Base-by-base conservation (phyloP, 345 rosid species). In the Eucalyptus caleyi region DNA sequence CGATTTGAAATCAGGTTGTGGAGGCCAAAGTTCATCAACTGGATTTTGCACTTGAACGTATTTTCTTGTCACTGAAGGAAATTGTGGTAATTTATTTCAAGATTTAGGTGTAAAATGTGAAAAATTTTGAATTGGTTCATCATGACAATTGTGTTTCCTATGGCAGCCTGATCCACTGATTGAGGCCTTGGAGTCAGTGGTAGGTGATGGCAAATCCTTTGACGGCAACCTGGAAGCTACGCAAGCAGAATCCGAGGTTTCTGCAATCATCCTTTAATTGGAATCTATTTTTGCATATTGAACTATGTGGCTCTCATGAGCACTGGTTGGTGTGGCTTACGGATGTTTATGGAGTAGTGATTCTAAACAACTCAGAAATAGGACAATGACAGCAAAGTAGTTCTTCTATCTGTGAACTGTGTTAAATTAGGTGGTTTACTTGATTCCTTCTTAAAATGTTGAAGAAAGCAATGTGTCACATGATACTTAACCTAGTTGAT, bases 1-100 rank as follows among this genome's bases (percentile, higher is more conserved):
- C 6, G 82, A 91, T 92, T 87, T 92, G 91, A 67, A 90, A 87
- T 91, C 93, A 96, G 99, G 94, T 93, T 69, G 95, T 96, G 92
- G 98, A 98, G 91, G 99, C 99, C 40, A 98, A 97, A 94, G 99
- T 98, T 89, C 97, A 96, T 89, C 98, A 95, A 91, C 92, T 98
- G 90, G 98, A 98, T 94, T 95, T 96, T 90, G 88, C 95, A 51
- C 96, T 95, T 87, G 96, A 95, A 77, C 99, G 99, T 83, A 95
- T 98, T 90, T 97, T 94, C 93, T 93, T 98, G 89, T 98, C 99
- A 26, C 87, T 98, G 89, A 97, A 95, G 93, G 99, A 96, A 92
- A 96, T 95, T 40, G 93, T 91, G 91, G 99, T 98, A 94, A 92
- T 72, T 88, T 30, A 56, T 69, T 10, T 77, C 47, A 23, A 42